A percentile compares a stretch with the other conserved stretches of the same genome.
These are phyloP conservation scores for Amanita exitialis DNA, from an alignment of 768 basidiomycete species.

Conservation along the genomic window DNA sequence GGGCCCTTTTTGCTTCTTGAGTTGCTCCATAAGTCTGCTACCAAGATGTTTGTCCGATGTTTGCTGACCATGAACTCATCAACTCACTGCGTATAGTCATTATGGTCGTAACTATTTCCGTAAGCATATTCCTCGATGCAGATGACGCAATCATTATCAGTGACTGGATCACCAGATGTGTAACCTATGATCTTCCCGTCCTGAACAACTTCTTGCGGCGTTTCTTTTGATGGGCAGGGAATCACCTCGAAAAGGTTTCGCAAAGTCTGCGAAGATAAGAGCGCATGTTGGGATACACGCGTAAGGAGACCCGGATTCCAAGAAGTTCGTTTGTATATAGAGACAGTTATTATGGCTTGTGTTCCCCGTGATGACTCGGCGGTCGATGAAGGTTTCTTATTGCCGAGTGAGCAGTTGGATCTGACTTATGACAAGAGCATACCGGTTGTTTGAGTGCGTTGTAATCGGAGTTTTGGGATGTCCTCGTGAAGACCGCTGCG, in stretches of 20 bases:
- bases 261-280: slow-evolving; percentile 66
- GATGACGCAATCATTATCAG: slow-evolving; percentile 34
- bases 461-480: slow-evolving; percentile 55
- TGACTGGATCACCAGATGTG: slow-evolving; percentile 5
- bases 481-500: slow-evolving; percentile 52
- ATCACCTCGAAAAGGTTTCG: slow-evolving; percentile 49
- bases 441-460: slow-evolving; percentile 43
- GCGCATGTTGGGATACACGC: slow-evolving; percentile 58
- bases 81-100: slow-evolving; percentile 48
- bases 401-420: neutral
- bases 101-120: slow-evolving; percentile 34
- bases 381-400: slow-evolving; percentile 16
- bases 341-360: slow-evolving; percentile 46
- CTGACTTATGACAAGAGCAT: slow-evolving; percentile 6
- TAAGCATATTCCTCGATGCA: slow-evolving; percentile 54
- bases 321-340: slow-evolving; percentile 47
- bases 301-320: slow-evolving; percentile 53
- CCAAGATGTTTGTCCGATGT: neutral
- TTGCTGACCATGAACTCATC: neutral
- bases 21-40: slow-evolving; percentile 38
- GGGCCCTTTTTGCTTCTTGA: slow-evolving; percentile 19
- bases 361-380: slow-evolving; percentile 12
- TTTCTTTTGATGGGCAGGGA: slow-evolving; percentile 51
- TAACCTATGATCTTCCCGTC: slow-evolving; percentile 23
- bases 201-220: slow-evolving; percentile 28